Evolutionary conservation across 176 grass and related monocot species (phyloP), one percentile per base, ranked within the genome.

Genomic region (Musa acuminata): DNA sequence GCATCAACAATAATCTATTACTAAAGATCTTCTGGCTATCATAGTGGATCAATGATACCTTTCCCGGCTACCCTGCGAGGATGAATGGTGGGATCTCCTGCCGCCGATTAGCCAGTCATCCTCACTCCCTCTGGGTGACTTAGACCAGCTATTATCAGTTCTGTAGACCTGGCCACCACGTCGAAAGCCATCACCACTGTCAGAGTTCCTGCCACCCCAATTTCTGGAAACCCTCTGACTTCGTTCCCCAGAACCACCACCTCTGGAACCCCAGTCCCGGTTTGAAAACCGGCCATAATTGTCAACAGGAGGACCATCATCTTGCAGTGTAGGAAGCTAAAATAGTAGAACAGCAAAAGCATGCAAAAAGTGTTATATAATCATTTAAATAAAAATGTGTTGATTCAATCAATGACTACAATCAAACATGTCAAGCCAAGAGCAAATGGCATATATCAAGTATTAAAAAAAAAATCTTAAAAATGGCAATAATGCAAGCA

Each of bases 321-420:
- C 95, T 91, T 94, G 95, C 55, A 99, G 85, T 16, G 81, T 82
- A 49, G 95, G 95, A 50, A 99, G 86, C 95, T 99, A 86, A 77
- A 75, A 55, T 79, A 20, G 22, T 52, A 85, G 53, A 68, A 59
- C 57, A 60, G 55, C 10, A 49, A 79, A 60, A 72, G 19, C 12
- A 52, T 1, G 29, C 48, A 64, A 51, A 52, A 10, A 51, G 20
- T 24, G 16, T 52, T 20, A 66, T 9, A 43, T 43, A 19, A 14
- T 23, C n/a, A 52, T 25, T 22, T 52, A 64, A 14, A 17, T 14
- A 51, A 24, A 43, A 51, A 14, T 2, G 11, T 24, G 10, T 21
- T 67, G 26, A 43, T 26, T 67, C 25, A 35, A 67, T 67, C 26
- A 67, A 43, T 7, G 64, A 35, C 35, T 13, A 67, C 64, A 67